Percentiles rank a stretch among this genome's conserved stretches.
These are phyloP conservation scores for Eucalyptus dawsonii DNA, from an alignment of 345 rosid genomes.

Conservation along the genomic window DNA sequence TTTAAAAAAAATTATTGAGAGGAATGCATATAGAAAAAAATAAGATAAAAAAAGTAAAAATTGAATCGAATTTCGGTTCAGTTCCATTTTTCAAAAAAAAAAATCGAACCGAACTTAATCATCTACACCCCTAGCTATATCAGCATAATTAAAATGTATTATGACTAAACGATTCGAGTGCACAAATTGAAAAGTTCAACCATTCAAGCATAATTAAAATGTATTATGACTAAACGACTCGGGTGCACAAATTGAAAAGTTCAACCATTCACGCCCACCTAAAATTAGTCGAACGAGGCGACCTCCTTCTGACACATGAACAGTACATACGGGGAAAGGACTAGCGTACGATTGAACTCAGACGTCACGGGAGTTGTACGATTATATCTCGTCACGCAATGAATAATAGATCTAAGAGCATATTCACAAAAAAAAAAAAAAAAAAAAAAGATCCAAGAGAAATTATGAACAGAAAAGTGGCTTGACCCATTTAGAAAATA, in stretches of 20 bases:
- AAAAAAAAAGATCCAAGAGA: background rate
- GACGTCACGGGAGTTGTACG: background rate
- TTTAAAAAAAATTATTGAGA: too few relatives aligned
- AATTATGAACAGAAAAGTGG: background rate
- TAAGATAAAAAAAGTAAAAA: accelerated
- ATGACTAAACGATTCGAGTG: too few relatives aligned
- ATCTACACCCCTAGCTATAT: too few relatives aligned
- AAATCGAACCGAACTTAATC: too few relatives aligned
- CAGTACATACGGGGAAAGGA: background rate
- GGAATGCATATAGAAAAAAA: too few relatives aligned
- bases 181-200: too few relatives aligned
- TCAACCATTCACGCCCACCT: background rate
- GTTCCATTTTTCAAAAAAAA: too few relatives aligned
- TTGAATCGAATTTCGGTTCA: accelerated
- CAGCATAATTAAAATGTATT: background rate
- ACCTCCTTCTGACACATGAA: background rate
- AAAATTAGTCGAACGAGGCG: background rate
- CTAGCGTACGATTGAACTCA: background rate
- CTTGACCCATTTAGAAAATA: background rate
- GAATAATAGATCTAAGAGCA: background rate
- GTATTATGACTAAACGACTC: background rate
- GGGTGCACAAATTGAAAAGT: background rate
- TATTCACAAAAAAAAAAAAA: too few relatives aligned
- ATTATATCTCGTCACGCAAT: background rate
- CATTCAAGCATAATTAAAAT: too few relatives aligned